Conservation (phyloP, 2,329 filamentous ascomycete species). For the Magnaporthiopsis poae region DNA sequence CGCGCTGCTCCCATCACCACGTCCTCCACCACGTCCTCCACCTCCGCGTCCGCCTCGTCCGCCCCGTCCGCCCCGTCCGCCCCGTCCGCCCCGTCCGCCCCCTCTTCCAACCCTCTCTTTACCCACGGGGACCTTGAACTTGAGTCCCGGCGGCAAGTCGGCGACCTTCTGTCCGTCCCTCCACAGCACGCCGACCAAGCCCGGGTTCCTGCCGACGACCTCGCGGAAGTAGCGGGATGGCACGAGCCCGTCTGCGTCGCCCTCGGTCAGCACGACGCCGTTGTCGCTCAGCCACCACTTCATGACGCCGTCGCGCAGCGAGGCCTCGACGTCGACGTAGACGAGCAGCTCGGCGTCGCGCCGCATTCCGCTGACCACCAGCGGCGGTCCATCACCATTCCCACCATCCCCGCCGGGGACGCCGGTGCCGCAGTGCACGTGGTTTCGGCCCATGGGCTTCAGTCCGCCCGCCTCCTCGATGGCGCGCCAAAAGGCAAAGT, state of each 20-base stretch:
- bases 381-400: no score
- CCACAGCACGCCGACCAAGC: slow-evolving; percentile 55
- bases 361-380: slow-evolving; percentile 72
- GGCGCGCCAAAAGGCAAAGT: slow-evolving; percentile 64
- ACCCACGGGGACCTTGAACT: slow-evolving; percentile 36
- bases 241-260: slow-evolving; percentile 49
- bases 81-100: neutral
- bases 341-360: slow-evolving; percentile 66
- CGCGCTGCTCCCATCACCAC: neutral
- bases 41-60: slow-evolving; percentile 1
- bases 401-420: slow-evolving; percentile 36
- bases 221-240: slow-evolving; percentile 58
- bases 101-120: slow-evolving; percentile 30
- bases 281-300: slow-evolving; percentile 75
- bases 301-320: slow-evolving; percentile 50
- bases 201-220: slow-evolving; percentile 53
- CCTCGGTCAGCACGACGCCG: slow-evolving; percentile 60
- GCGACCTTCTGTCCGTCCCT: slow-evolving; percentile 56
- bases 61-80: neutral
- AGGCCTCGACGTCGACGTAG: slow-evolving; percentile 61
- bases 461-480: slow-evolving; percentile 73
- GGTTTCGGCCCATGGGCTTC: slow-evolving; percentile 70
- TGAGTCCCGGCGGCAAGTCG: slow-evolving; percentile 55
- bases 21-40: neutral
- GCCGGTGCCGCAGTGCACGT: slow-evolving; percentile 80